These are phyloP conservation scores for Coniochaeta sp. DNA, from an alignment of 2,329 filamentous ascomycete genomes.

Conservation along the genomic window DNA sequence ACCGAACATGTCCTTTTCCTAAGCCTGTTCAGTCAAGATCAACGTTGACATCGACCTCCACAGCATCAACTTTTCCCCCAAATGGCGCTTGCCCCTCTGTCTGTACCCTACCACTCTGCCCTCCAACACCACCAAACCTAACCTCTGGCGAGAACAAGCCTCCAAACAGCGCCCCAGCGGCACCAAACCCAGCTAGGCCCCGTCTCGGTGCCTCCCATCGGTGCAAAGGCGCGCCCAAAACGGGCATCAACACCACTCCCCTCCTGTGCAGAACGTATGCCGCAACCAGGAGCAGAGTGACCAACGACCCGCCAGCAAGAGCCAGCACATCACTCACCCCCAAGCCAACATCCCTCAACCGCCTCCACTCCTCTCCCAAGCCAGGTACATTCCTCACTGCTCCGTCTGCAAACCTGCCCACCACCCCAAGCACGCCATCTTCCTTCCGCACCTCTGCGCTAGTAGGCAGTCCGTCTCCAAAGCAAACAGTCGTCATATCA, in stretches of 20 bases:
- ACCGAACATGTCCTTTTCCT: background rate
- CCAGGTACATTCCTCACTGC: conserved; percentile 11
- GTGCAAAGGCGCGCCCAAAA: conserved; percentile 14
- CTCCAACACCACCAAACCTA: background rate
- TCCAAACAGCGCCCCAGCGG: conserved; percentile 14
- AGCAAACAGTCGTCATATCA: conserved; percentile 3
- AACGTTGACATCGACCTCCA: background rate
- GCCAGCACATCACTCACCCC: background rate
- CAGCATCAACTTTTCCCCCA: background rate
- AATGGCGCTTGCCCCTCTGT: background rate
- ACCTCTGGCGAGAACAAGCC: background rate
- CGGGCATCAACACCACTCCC: conserved; percentile 6
- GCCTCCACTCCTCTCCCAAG: conserved; percentile 12
- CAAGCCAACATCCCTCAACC: conserved; percentile 9
- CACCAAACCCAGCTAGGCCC: conserved; percentile 11
- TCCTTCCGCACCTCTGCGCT: background rate
- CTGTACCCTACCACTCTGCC: background rate
- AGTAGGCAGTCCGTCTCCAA: conserved; percentile 7
- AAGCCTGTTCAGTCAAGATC: background rate
- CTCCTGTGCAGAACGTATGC: conserved; percentile 8
- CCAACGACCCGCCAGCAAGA: conserved; percentile 4
- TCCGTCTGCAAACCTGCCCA: conserved; percentile 11
- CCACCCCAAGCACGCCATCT: conserved; percentile 2
- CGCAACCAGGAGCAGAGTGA: conserved; percentile 4
- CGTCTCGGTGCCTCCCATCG: conserved; percentile 11